A percentile compares a stretch with the other conserved stretches of the same genome.
phyloP scores from a whole-genome alignment of 2,329 filamentous ascomycete species.

The Penicillium sclerotiorum region DNA sequence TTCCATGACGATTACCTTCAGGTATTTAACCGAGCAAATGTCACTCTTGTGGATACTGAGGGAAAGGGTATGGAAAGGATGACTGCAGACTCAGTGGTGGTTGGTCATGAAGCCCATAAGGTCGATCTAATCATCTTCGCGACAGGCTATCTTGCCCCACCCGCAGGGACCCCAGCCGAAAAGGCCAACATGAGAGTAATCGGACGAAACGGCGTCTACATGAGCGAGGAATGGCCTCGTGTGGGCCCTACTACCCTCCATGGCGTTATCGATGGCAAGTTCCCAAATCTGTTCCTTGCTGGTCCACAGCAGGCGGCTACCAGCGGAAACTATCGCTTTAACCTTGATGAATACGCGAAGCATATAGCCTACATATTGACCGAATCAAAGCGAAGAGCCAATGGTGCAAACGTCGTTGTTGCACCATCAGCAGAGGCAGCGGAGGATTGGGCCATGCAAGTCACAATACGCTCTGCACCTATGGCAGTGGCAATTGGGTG shows the following conservation, averaged over 20 bases:
- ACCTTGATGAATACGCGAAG: conserved; percentile 36
- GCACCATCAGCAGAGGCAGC: conserved; percentile 52
- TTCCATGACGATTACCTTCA: conserved; percentile 44
- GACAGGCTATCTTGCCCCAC: conserved; percentile 9
- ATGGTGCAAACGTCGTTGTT: conserved; percentile 25
- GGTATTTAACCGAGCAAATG: conserved; percentile 35
- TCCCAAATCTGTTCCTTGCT: conserved; percentile 58
- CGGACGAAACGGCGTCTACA: conserved; percentile 48
- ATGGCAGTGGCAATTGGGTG: conserved; percentile 51
- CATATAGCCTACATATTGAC: conserved; percentile 51
- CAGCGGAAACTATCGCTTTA: conserved; percentile 42
- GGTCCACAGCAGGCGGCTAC: conserved; percentile 44
- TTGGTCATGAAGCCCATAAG: not conserved
- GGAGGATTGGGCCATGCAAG: conserved; percentile 49
- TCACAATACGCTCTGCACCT: conserved; percentile 44
- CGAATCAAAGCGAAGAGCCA: conserved; percentile 30
- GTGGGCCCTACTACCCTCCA: conserved; percentile 55
- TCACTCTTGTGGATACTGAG: conserved; percentile 32
- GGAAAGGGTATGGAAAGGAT: conserved; percentile 14
- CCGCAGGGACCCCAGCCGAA: conserved; percentile 31
- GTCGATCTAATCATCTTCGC: conserved; percentile 14
- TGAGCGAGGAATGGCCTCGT: conserved; percentile 49
- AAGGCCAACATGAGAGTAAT: conserved; percentile 41
- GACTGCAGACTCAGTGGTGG: conserved; percentile 1
- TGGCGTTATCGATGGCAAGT: conserved; percentile 50